Percentiles rank a stretch among this genome's conserved stretches.
Evolutionary conservation across 176 grass and related monocot species (phyloP).

Genomic region (Neostapfia colusana): DNA sequence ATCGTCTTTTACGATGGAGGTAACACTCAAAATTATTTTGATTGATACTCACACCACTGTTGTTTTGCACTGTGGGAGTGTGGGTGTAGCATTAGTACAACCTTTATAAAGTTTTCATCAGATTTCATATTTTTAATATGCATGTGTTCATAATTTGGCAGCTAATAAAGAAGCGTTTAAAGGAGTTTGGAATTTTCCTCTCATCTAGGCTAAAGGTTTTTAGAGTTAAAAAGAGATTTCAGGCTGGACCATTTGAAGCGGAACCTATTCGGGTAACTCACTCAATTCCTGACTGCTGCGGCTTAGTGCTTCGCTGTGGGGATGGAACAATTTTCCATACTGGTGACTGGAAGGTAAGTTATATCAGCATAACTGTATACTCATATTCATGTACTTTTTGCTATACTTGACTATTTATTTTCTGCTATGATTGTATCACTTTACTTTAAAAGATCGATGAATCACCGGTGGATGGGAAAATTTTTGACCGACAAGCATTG

Average conservation of each 20-base stretch:
- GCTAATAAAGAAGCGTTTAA: conserved; percentile 95
- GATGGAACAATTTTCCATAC: conserved; percentile 99
- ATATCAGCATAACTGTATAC: conserved; percentile 8
- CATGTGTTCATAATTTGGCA: conserved; percentile 53
- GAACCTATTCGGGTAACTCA: conserved; percentile 97
- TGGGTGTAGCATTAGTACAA: conserved; percentile 11
- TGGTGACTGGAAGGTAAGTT: conserved; percentile 96
- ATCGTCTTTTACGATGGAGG: conserved; percentile 98
- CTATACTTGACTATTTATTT: background rate
- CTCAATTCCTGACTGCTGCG: conserved; percentile 98
- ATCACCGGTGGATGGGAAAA: conserved; percentile 91
- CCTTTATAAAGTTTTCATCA: background rate
- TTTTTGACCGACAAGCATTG: conserved; percentile 88
- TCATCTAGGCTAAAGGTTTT: conserved; percentile 85
- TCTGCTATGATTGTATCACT: conserved; percentile 9
- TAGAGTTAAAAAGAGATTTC: conserved; percentile 80
- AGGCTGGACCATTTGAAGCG: conserved; percentile 95
- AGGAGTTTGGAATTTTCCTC: conserved; percentile 94
- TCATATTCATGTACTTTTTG: conserved; percentile 1
- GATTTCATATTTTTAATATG: conserved; percentile 29
- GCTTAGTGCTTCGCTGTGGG: conserved; percentile 86
- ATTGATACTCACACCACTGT: background rate
- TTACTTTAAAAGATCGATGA: conserved; percentile 79
- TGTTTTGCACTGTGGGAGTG: conserved; percentile 17
- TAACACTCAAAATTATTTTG: conserved; percentile 35